Base-by-base conservation (phyloP, 1,284 basidiomycete genomes). In the Tylopilus sp. region DNA sequence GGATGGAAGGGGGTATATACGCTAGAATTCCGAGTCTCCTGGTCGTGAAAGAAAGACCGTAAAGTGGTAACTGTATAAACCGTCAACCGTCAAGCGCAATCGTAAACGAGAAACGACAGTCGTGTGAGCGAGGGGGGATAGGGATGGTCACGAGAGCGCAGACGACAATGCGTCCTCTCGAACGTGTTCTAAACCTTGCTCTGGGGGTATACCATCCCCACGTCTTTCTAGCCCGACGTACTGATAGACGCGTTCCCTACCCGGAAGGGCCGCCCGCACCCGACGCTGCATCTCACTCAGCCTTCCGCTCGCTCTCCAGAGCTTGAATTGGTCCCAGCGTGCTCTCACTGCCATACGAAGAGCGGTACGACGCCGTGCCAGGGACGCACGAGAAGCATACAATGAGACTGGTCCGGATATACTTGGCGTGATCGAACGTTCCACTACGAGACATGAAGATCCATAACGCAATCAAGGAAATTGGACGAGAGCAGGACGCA, bases 161-260 rank as follows among this genome's bases (percentile, higher is more conserved):
- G 41, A 42, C 12, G 19, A 3, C 3, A 31, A n/a, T 5, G 5
- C 13, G 12, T 41, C 34, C 29, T 38, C 46, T 9, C 16, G 6
- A 6, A 38, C 8, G 10, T 2, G 25, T 12, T 55, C 59, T 1
- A 38, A 10, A 35, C 26, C 40, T 4, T 35, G 49, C 15, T 52
- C 49, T 3, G 29, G 11, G 13, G 46, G 36, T 15, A 28, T 15
- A 0, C 18, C 28, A 6, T 48, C 19, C 16, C 4, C 41, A 35
- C 26, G 31, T 1, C 13, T 23, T 30, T 64, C 65, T 29, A 65
- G 7, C 15, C 65, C 64, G 16, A 64, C 65, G 38, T 66, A 67
- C n/a, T 66, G 51, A 39, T 64, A 67, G 9, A 67, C 65, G 7
- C 52, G 53, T 6, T 63, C 63, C 10, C 62, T 50, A n/a, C 49